phyloP scores from a whole-genome alignment of 1,139 yeast genomes.

The Pichia sp. region DNA sequence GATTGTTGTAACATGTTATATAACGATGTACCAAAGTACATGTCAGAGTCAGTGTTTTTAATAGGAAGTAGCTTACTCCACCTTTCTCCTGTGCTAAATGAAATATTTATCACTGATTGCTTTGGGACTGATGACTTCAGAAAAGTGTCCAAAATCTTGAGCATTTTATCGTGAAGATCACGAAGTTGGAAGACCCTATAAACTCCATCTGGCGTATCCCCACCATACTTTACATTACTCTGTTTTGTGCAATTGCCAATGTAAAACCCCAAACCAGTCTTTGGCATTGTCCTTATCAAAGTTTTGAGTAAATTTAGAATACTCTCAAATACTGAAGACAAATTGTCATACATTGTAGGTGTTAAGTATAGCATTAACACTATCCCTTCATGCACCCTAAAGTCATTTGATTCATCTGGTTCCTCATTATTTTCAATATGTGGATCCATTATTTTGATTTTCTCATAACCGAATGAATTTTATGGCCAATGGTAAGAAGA shows the following conservation, averaged over 20 bases:
- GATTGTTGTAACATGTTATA: conserved; percentile 29
- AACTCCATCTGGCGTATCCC: conserved; percentile 14
- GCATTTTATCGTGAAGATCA: conserved; percentile 34
- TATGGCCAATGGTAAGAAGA: background rate
- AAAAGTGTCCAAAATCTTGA: conserved; percentile 34
- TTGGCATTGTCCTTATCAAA: conserved; percentile 50
- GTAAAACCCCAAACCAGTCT: conserved; percentile 62
- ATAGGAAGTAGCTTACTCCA: conserved; percentile 24
- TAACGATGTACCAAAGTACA: conserved; percentile 21
- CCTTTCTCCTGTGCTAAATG: conserved; percentile 1
- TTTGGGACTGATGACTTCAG: conserved; percentile 3
- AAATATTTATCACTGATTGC: conserved; percentile 6
- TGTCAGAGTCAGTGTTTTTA: conserved; percentile 11
- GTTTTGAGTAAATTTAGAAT: conserved; percentile 50
- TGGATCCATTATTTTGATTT: too few species aligned
- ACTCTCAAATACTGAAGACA: conserved; percentile 48
- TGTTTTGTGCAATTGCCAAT: conserved; percentile 40
- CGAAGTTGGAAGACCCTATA: conserved; percentile 31
- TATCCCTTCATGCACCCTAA: conserved; percentile 56
- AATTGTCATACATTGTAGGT: conserved; percentile 39
- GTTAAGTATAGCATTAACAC: conserved; percentile 56
- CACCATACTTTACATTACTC: conserved; percentile 1
- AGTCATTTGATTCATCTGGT: conserved; percentile 30
- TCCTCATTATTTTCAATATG: conserved; percentile 2
- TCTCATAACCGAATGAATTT: background rate